These are phyloP conservation scores for Elsinoe fawcettii DNA, from an alignment of 2,329 filamentous ascomycete species.

Conservation along the genomic window DNA sequence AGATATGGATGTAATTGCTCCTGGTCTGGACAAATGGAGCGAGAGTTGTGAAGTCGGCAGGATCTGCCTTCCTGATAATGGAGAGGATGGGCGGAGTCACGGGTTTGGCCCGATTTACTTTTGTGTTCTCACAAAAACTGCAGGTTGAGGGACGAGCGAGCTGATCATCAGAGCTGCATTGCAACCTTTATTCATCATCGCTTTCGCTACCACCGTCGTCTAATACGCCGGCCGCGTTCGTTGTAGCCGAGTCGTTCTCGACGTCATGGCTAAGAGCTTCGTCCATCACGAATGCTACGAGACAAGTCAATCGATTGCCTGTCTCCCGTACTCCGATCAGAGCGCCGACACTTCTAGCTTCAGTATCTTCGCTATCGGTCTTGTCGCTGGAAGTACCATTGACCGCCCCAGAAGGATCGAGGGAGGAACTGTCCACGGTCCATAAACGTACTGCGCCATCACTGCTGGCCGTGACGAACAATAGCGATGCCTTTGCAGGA, in stretches of 20 bases:
- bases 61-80: conserved; percentile 37
- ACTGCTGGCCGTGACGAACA: conserved; percentile 70
- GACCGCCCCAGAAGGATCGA: conserved; percentile 15
- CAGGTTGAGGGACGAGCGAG: conserved; percentile 1
- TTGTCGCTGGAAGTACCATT: not conserved
- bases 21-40: conserved; percentile 22
- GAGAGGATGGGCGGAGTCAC: conserved; percentile 20
- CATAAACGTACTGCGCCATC: conserved; percentile 80
- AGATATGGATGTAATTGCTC: conserved; percentile 20
- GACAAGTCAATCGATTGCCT: conserved; percentile 79
- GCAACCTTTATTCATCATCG: conserved; percentile 14
- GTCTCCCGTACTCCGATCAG: conserved; percentile 75
- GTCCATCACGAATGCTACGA: conserved; percentile 75
- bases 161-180: not conserved
- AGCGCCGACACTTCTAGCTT: conserved; percentile 48
- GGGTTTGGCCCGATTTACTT: conserved; percentile 38
- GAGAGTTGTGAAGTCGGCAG: conserved; percentile 32
- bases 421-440: conserved; percentile 42
- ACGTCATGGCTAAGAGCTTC: conserved; percentile 19
- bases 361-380: not conserved
- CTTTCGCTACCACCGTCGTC: conserved; percentile 13
- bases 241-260: conserved; percentile 1
- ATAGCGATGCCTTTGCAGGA: conserved; percentile 35
- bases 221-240: not conserved
- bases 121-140: conserved; percentile 31